Evolutionary conservation across 768 basidiomycete genomes (phyloP).

Genomic region (Obba rivulosa): DNA sequence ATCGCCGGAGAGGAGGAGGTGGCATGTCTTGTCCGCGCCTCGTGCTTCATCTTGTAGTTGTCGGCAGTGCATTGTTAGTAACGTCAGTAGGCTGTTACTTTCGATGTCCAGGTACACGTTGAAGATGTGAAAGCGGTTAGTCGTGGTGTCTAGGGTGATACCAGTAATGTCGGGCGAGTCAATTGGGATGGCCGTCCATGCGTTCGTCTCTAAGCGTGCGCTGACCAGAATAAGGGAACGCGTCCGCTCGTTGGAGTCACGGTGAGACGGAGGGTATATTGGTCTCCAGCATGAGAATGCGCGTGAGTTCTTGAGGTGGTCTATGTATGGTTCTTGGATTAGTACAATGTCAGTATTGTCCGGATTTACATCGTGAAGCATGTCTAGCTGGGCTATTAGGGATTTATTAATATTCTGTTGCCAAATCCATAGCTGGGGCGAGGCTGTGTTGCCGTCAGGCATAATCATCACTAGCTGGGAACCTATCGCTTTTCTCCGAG

Average conservation of each 20-base stretch:
- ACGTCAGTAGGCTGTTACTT: conserved; percentile 13
- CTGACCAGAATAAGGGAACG: conserved; percentile 13
- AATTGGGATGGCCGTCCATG: conserved; percentile 7
- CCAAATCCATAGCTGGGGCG: conserved; percentile 13
- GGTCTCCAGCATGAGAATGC: conserved; percentile 9
- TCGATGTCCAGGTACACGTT: conserved; percentile 35
- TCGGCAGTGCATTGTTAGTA: not conserved
- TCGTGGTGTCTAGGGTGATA: conserved; percentile 15
- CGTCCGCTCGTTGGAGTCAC: not conserved
- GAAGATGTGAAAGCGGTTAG: conserved; percentile 23
- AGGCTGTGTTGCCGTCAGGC: not conserved
- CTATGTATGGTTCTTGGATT: conserved; percentile 36
- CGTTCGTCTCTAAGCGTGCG: conserved; percentile 4
- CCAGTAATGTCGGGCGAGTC: conserved; percentile 24
- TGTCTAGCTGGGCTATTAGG: conserved; percentile 8
- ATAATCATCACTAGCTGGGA: not conserved
- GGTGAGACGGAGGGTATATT: conserved; percentile 24
- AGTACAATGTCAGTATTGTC: conserved; percentile 26
- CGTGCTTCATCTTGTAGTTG: not conserved
- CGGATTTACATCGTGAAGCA: conserved; percentile 7
- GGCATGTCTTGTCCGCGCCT: not conserved
- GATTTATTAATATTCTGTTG: conserved; percentile 28
- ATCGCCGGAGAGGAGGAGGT: conserved; percentile 29
- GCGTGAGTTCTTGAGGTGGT: conserved; percentile 13
- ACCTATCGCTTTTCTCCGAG: not conserved